These are phyloP conservation scores for Ampelomyces quisqualis DNA, from an alignment of 2,329 filamentous ascomycete species.

Conservation along the genomic window DNA sequence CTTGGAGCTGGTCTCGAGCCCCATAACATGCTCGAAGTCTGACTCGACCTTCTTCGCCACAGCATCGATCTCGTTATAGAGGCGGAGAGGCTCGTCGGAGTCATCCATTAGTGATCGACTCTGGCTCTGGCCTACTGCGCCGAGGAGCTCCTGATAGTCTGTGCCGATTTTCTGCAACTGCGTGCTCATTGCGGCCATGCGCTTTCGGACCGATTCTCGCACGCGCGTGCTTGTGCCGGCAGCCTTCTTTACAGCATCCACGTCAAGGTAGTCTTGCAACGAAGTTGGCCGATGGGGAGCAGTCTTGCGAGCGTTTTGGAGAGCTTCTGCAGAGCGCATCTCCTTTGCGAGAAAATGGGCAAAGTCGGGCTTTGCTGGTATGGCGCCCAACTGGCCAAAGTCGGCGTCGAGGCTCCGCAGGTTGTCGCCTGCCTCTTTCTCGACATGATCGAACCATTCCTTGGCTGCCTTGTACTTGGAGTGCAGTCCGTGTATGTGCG, in stretches of 20 bases:
- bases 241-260: conserved; percentile 70
- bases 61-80: conserved; percentile 82
- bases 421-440: conserved; percentile 67
- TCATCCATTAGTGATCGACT: conserved; percentile 58
- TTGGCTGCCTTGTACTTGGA: conserved; percentile 70
- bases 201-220: conserved; percentile 63
- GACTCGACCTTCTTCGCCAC: conserved; percentile 82
- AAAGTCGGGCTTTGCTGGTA: conserved; percentile 67
- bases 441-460: conserved; percentile 67
- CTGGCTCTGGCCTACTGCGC: conserved; percentile 49
- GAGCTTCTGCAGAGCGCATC: conserved; percentile 29
- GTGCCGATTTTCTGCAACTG: conserved; percentile 46
- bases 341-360: conserved; percentile 50
- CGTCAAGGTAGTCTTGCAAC: conserved; percentile 64
- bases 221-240: conserved; percentile 66
- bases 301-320: conserved; percentile 25
- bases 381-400: conserved; percentile 62
- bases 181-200: conserved; percentile 46
- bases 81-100: conserved; percentile 63
- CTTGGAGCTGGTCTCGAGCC: conserved; percentile 67
- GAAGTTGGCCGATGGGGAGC: conserved; percentile 24
- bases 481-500: conserved; percentile 70
- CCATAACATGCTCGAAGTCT: conserved; percentile 76
- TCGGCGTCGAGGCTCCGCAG: conserved; percentile 68
- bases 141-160: conserved; percentile 49